Evolutionary conservation across 768 basidiomycete species (phyloP), one percentile per base, ranked within the genome.

Genomic region (Lactifluus pinguis): DNA sequence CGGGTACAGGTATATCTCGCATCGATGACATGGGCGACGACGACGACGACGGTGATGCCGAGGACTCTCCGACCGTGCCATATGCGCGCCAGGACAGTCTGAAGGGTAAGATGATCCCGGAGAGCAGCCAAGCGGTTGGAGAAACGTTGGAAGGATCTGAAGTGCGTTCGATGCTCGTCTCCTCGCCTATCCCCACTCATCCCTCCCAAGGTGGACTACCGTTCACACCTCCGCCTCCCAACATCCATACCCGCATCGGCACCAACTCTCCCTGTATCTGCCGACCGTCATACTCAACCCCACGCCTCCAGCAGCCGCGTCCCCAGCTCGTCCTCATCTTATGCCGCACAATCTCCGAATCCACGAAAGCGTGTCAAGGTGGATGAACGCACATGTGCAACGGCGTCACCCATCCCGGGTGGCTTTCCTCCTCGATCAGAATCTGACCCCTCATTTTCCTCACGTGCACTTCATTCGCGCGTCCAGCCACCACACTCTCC

Each of bases 11-110:
- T 25, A 48, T 45, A 25, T 60, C 58, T 34, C 56, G 73, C 66
- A 6, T 76, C 74, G 78, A 73, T 7, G 78, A 74, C 47, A 75
- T 74, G 11, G 77, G 74, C 14, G 72, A 70, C 15, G 74, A 69
- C 25, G 70, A 67, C 2, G 69, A 69, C 47, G 60, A 54, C 19
- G 65, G 41, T 39, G 65, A 65, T 50, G 44, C 45, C 19, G 64
- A 65, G 13, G 62, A 64, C 50, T 54, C 53, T 34, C 57, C 64
- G 30, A 45, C 62, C 3, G 25, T 32, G 34, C 49, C 17, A 19
- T 64, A 64, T 29, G 30, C 52, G 7, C 64, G 57, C n/a, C 62
- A 59, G 5, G 71, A 71, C 57, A 45, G 36, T 13, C 36, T 54
- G 17, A 56, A 63, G 42, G 39, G 51, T 25, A 69, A 68, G 45